Percentiles rank a stretch among this genome's conserved stretches.
Evolutionary conservation across 2,329 filamentous ascomycete genomes (phyloP).

Genomic region (Beauveria sp.): DNA sequence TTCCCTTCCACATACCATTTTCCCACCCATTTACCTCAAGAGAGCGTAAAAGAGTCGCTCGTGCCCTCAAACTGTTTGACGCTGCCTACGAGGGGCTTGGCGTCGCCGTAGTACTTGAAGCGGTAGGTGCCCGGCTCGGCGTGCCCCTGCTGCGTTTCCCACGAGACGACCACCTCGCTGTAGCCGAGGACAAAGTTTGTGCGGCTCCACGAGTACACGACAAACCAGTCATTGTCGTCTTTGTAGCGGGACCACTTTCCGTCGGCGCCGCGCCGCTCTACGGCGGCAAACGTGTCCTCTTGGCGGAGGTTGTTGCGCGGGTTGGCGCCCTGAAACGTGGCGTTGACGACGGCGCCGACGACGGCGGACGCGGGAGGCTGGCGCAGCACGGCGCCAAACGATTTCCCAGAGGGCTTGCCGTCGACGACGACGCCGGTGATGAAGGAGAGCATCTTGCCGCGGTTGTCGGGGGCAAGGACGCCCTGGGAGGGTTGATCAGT

Average conservation of each 20-base stretch:
- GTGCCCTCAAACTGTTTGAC: constrained; percentile 64
- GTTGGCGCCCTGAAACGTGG: constrained; percentile 77
- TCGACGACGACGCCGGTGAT: constrained; percentile 76
- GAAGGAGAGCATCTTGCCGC: constrained; percentile 66
- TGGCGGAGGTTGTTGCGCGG: constrained; percentile 80
- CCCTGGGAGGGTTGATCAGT: constrained; percentile 40
- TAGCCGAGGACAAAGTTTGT: constrained; percentile 61
- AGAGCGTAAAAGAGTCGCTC: constrained; percentile 43
- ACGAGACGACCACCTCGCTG: constrained; percentile 71
- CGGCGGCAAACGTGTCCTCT: constrained; percentile 67
- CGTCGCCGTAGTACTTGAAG: constrained; percentile 76
- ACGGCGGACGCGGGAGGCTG: constrained; percentile 48
- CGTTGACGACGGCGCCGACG: constrained; percentile 54
- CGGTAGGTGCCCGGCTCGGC: constrained; percentile 63
- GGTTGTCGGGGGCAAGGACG: constrained; percentile 69
- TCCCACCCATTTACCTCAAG: background rate
- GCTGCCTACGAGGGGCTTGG: constrained; percentile 54
- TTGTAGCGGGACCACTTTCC: constrained; percentile 57
- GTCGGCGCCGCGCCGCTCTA: constrained; percentile 52
- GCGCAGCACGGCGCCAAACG: constrained; percentile 60
- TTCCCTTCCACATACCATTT: no score
- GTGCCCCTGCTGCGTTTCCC: constrained; percentile 50
- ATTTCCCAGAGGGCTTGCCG: constrained; percentile 53
- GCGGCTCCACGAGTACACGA: constrained; percentile 74
- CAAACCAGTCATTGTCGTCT: constrained; percentile 73